A percentile compares a stretch with the other conserved stretches of the same genome.
phyloP scores from a whole-genome alignment of 2,329 filamentous ascomycete genomes.

The Fusarium subglutinans region DNA sequence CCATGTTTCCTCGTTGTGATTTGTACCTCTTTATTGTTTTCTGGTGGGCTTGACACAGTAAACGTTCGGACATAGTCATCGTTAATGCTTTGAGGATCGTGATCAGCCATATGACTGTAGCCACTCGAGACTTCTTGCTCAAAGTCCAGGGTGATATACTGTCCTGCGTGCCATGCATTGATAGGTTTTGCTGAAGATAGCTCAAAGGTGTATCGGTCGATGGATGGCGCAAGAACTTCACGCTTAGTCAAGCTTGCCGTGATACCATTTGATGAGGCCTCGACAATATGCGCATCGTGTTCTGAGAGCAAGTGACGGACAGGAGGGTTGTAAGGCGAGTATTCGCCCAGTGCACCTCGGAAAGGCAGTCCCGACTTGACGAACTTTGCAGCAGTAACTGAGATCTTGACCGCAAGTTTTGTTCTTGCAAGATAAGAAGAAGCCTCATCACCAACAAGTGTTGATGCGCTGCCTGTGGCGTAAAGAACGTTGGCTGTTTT shows the following conservation, averaged over 20 bases:
- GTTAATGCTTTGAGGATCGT: constrained; percentile 81
- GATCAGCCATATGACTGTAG: constrained; percentile 85
- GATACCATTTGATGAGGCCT: constrained; percentile 17
- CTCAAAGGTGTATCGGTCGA: constrained; percentile 70
- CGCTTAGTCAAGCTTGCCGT: constrained; percentile 67
- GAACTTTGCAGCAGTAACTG: constrained; percentile 67
- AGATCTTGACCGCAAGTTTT: constrained; percentile 77
- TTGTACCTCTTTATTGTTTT: constrained; percentile 63
- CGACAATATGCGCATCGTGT: constrained; percentile 41
- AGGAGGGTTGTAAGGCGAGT: constrained; percentile 82
- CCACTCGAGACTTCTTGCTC: constrained; percentile 73
- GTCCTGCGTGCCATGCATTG: constrained; percentile 70
- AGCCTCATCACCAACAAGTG: constrained; percentile 73
- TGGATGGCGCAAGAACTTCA: constrained; percentile 69
- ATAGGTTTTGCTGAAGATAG: constrained; percentile 39
- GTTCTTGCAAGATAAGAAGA: constrained; percentile 70
- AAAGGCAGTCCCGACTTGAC: constrained; percentile 75
- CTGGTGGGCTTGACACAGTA: constrained; percentile 74
- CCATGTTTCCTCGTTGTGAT: constrained; percentile 78
- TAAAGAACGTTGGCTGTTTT: constrained; percentile 78
- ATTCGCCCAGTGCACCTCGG: constrained; percentile 65
- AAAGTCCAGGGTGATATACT: constrained; percentile 83
- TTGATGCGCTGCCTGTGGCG: constrained; percentile 72
- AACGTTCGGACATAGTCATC: constrained; percentile 88
- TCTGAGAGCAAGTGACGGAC: constrained; percentile 73